Conservation (phyloP, 2,329 filamentous ascomycete genomes). For the Macrophomina phaseolina region DNA sequence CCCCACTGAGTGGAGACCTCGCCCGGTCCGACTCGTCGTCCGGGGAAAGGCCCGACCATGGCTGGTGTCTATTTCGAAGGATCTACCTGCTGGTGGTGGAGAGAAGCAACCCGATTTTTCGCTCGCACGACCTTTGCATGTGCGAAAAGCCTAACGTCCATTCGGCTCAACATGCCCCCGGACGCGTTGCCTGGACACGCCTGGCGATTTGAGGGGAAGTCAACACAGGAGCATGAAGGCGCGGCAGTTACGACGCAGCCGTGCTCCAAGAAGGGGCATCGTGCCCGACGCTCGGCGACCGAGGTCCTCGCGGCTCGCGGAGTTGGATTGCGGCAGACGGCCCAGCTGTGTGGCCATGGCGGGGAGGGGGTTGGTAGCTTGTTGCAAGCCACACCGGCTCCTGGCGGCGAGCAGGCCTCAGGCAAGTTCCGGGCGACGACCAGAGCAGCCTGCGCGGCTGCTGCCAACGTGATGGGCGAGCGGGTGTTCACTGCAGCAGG, state of each 20-base stretch:
- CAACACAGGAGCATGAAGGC: not conserved
- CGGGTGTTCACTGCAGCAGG: too few species aligned
- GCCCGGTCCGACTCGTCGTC: not conserved
- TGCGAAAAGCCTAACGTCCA: not conserved
- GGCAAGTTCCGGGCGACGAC: not conserved
- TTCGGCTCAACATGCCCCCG: not conserved
- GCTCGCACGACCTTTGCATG: too few species aligned
- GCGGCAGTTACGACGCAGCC: too few species aligned
- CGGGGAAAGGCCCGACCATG: conserved; percentile 5
- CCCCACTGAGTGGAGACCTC: not conserved
- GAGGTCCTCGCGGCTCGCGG: not conserved
- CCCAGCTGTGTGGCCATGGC: not conserved
- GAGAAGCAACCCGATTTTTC: too few species aligned
- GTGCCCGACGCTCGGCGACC: not conserved
- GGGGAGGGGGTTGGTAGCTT: not conserved
- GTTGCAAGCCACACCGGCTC: not conserved
- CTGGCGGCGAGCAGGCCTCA: not conserved
- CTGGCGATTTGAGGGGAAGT: not conserved
- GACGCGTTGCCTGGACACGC: not conserved
- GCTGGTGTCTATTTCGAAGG: not conserved
- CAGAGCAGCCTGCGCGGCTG: not conserved
- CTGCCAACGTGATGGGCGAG: not conserved
- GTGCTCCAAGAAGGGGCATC: not conserved
- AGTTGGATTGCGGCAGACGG: not conserved
- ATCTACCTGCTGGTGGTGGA: not conserved